phyloP scores from a whole-genome alignment of 768 basidiomycete species.

The Leccinum boreale region DNA sequence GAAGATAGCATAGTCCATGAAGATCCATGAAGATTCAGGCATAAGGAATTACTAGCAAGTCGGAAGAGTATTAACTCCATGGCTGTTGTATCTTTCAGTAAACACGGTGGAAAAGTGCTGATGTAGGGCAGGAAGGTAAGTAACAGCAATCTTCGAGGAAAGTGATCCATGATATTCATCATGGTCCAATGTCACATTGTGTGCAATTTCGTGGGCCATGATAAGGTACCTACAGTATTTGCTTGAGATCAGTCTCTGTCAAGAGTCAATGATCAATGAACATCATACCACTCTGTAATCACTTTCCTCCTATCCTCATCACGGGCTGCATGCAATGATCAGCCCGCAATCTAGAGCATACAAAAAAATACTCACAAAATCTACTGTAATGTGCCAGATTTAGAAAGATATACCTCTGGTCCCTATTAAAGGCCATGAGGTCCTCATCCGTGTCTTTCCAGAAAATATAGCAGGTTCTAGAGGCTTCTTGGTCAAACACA shows the following conservation, averaged over 20 bases:
- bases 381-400: conserved; percentile 13
- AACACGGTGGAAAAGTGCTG: neutral
- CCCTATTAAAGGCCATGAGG: conserved; percentile 18
- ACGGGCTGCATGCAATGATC: neutral
- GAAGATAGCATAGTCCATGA: neutral
- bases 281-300: conserved; percentile 10
- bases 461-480: conserved; percentile 9
- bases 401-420: conserved; percentile 10
- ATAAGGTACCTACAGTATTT: conserved; percentile 22
- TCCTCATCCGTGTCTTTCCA: conserved; percentile 18
- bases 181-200: conserved; percentile 21
- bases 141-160: conserved; percentile 10
- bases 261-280: neutral
- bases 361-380: conserved; percentile 2
- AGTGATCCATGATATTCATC: conserved; percentile 27
- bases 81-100: neutral
- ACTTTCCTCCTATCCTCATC: conserved; percentile 1
- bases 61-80: too few species aligned
- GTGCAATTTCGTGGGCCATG: conserved; percentile 29
- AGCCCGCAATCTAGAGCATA: neutral
- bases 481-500: neutral
- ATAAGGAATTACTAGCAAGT: neutral
- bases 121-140: conserved; percentile 3
- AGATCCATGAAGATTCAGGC: neutral
- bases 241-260: neutral